A percentile compares a stretch with the other conserved stretches of the same genome.
Conservation (phyloP, 164 flowering plant species). For the Berberis thunbergii region DNA sequence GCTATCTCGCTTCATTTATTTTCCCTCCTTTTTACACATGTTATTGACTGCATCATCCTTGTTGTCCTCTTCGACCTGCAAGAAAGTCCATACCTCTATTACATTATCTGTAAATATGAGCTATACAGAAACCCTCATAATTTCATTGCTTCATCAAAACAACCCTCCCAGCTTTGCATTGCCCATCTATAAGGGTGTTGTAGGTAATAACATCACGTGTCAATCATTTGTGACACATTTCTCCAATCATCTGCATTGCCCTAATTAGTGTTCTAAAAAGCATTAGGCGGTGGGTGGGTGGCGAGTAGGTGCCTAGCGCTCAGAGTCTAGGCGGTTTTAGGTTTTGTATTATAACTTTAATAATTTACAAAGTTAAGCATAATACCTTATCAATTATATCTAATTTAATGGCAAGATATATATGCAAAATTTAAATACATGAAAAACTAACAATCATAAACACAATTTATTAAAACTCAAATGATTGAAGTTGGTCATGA, state of each 20-base stretch:
- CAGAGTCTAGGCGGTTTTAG: too few relatives aligned
- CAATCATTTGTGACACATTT: slow-evolving; percentile 8
- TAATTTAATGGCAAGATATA: too few relatives aligned
- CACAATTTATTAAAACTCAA: too few relatives aligned
- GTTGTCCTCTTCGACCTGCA: neutral
- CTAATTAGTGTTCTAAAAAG: neutral
- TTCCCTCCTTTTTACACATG: slow-evolving; percentile 3
- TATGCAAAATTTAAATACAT: too few relatives aligned
- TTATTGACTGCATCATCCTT: slow-evolving; percentile 6
- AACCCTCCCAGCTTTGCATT: neutral
- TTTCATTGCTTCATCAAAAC: neutral
- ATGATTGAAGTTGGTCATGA: too few relatives aligned
- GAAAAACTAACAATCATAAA: too few relatives aligned
- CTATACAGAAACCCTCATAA: neutral
- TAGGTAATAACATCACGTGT: slow-evolving; percentile 6
- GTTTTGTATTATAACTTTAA: too few relatives aligned
- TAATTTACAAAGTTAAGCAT: too few relatives aligned
- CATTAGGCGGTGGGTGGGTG: too few relatives aligned
- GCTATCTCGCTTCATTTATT: neutral
- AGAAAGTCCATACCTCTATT: too few relatives aligned
- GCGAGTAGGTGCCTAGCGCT: too few relatives aligned
- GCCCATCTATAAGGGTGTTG: neutral
- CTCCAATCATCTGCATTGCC: slow-evolving; percentile 3
- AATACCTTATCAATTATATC: too few relatives aligned
- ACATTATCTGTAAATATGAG: neutral